These are phyloP conservation scores for Aphanomyces euteiches DNA, from an alignment of 352 stramenopile species.

Conservation along the genomic window DNA sequence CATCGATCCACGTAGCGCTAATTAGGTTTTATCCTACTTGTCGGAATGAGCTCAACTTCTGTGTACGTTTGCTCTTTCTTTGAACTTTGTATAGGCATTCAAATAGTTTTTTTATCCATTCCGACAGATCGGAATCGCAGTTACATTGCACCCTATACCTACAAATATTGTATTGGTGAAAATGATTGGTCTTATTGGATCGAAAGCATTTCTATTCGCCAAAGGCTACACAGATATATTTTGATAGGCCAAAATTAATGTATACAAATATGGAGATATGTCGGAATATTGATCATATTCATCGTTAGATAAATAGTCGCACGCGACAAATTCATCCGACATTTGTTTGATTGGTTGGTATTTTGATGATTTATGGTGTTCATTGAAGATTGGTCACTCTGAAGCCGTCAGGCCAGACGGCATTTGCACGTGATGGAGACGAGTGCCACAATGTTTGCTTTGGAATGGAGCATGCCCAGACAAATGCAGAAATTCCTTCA, in stretches of 20 bases:
- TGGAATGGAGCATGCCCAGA: not conserved
- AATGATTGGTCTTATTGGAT: not conserved
- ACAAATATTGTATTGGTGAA: not conserved
- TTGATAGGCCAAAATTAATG: not conserved
- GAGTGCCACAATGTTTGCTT: not conserved
- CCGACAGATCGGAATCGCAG: not conserved
- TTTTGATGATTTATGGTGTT: no score
- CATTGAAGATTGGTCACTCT: no score
- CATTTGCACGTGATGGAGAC: not conserved
- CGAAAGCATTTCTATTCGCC: constrained; percentile 1
- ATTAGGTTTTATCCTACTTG: constrained; percentile 5
- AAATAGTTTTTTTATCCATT: not conserved
- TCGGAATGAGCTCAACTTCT: not conserved
- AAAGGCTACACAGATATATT: not conserved
- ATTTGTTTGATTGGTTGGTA: no score
- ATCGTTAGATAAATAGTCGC: not conserved
- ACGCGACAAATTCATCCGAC: no score
- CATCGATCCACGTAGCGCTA: not conserved
- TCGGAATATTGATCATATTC: not conserved
- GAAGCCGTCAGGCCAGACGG: no score
- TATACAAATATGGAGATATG: not conserved
- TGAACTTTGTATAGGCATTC: not conserved
- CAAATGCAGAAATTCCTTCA: not conserved
- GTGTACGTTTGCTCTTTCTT: not conserved
- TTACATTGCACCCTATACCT: not conserved